Evolutionary conservation across 257 asterid genomes (phyloP).

Genomic region (Nyctanthes arbortristis): DNA sequence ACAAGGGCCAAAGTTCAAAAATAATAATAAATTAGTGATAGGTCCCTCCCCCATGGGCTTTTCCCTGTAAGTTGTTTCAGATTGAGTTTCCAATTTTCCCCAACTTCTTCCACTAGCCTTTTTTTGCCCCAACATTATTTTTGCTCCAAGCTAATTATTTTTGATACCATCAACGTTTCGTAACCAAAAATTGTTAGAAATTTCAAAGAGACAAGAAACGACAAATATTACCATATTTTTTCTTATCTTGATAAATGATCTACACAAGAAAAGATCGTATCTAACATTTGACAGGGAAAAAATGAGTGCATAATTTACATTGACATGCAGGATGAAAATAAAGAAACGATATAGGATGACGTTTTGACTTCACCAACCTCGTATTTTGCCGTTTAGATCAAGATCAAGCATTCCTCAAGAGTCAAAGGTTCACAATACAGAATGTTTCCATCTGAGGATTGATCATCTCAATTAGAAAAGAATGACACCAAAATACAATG

Average conservation of each 20-base stretch:
- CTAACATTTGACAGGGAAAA: neutral
- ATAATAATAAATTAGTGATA: no score
- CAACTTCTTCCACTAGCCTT: no score
- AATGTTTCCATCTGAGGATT: constrained; percentile 32
- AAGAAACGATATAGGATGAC: neutral
- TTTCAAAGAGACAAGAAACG: neutral
- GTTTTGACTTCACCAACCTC: constrained; percentile 31
- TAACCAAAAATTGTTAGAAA: neutral
- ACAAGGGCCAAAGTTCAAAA: no score
- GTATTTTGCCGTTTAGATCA: constrained; percentile 22
- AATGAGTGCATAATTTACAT: neutral
- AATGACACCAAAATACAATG: constrained; percentile 6
- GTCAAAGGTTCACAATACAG: constrained; percentile 18
- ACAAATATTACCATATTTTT: neutral
- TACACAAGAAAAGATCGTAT: neutral
- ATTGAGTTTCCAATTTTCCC: no score
- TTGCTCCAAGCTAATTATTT: no score
- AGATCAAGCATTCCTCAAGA: constrained; percentile 23
- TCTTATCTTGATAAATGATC: neutral
- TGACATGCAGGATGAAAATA: neutral
- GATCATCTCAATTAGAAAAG: constrained; percentile 7
- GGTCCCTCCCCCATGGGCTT: no score
- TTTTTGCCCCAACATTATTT: no score
- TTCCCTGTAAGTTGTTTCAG: no score
- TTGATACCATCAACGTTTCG: neutral